Conservation (phyloP, 306 rosid species). For the Hippophae tibetana region DNA sequence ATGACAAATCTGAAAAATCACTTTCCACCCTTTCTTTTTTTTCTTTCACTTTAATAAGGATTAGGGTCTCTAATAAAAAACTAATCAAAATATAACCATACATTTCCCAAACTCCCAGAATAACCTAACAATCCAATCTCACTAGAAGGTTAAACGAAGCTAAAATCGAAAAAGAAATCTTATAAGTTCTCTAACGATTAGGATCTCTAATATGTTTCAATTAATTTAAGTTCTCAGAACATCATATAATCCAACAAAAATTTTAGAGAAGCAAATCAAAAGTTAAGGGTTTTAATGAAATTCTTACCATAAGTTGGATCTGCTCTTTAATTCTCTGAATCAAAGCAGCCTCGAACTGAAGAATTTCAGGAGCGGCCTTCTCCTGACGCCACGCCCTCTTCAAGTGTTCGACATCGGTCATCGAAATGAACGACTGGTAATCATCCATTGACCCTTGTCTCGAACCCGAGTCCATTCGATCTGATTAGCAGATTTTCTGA, state of each 20-base stretch:
- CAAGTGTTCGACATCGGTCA: slow-evolving; percentile 38
- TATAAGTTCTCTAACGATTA: too few relatives aligned
- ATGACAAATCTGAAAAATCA: too few relatives aligned
- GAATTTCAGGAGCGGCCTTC: slow-evolving; percentile 58
- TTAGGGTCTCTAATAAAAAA: too few relatives aligned
- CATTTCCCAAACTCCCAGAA: too few relatives aligned
- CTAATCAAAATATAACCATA: too few relatives aligned
- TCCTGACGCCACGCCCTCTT: slow-evolving; percentile 53
- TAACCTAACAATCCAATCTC: too few relatives aligned
- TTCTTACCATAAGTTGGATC: slow-evolving; percentile 55
- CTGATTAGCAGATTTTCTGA: not conserved
- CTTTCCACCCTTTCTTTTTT: too few relatives aligned
- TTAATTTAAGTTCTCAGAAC: not conserved
- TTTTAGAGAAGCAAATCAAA: not conserved
- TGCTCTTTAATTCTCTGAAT: slow-evolving; percentile 49
- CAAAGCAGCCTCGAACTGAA: slow-evolving; percentile 50
- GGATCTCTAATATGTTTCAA: not conserved
- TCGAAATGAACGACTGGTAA: slow-evolving; percentile 29
- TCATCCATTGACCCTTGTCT: slow-evolving; percentile 26
- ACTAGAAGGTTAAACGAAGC: too few relatives aligned
- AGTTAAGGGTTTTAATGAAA: slow-evolving; percentile 9
- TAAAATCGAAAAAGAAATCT: too few relatives aligned
- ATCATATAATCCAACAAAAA: not conserved
- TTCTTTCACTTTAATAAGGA: too few relatives aligned
- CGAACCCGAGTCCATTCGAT: slow-evolving; percentile 25